Percentiles rank a stretch among this genome's conserved stretches.
Evolutionary conservation across 257 asterid genomes (phyloP).

Genomic region (Gardenia jasminoides): DNA sequence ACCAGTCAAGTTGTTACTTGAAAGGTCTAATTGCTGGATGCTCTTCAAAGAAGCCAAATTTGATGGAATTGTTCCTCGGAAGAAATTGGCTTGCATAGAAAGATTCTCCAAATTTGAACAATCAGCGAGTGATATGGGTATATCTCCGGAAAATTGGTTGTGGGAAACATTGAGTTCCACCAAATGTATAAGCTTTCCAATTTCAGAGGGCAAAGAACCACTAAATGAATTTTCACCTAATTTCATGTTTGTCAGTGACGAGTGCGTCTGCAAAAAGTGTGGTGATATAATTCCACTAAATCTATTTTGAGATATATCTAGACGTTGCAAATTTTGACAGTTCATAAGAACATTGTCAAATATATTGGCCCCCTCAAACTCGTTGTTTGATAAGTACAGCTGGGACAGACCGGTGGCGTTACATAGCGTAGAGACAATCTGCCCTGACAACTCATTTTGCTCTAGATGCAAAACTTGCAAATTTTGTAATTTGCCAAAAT

Average conservation of each 20-base stretch:
- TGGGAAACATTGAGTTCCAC: background rate
- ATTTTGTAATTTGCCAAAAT: conserved; percentile 23
- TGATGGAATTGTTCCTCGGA: background rate
- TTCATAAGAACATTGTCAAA: conserved; percentile 14
- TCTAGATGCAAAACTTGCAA: background rate
- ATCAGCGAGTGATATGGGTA: background rate
- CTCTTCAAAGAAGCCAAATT: background rate
- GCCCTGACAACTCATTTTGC: background rate
- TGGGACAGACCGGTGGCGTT: background rate
- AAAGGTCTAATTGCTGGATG: background rate
- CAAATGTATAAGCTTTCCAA: conserved; percentile 5
- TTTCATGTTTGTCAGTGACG: background rate
- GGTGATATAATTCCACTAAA: background rate
- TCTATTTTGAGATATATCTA: conserved; percentile 6
- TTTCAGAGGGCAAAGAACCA: background rate
- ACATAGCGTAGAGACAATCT: background rate
- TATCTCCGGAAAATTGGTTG: background rate
- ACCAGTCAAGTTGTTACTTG: background rate
- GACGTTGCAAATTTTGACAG: conserved; percentile 12
- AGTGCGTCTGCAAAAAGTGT: background rate
- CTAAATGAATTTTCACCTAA: background rate
- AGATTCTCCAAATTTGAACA: background rate
- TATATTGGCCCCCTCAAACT: conserved; percentile 7
- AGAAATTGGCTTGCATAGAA: background rate
- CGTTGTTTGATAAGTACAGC: background rate